Conservation (phyloP, 164 flowering plant species). For the Taxillus chinensis region DNA sequence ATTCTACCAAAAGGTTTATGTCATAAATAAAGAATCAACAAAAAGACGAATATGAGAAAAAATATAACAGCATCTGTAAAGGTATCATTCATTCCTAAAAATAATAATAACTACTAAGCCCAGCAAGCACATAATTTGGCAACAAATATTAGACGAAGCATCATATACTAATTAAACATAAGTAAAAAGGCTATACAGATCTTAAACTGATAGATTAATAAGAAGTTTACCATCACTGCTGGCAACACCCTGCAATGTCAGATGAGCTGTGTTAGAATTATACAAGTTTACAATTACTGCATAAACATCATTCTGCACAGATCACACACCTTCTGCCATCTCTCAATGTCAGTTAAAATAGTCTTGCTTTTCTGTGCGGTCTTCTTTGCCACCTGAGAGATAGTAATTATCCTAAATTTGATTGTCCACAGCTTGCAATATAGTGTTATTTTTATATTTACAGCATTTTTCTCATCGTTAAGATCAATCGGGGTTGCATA, state of each 20-base stretch:
- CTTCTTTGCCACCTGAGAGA: slow-evolving; percentile 73
- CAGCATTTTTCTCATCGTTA: not conserved
- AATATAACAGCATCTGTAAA: too few species aligned
- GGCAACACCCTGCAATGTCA: slow-evolving; percentile 80
- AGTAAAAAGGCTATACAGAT: not conserved
- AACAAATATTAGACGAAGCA: not conserved
- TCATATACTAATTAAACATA: not conserved
- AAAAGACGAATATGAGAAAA: too few species aligned
- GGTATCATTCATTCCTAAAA: too few species aligned
- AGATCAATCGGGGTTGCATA: not conserved
- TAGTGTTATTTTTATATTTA: too few species aligned
- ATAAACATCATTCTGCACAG: not conserved
- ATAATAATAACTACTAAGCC: too few species aligned
- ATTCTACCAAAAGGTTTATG: too few species aligned
- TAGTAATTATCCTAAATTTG: not conserved
- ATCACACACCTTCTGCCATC: slow-evolving; percentile 79
- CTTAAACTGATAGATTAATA: not conserved
- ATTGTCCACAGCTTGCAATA: too few species aligned
- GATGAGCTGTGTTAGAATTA: slow-evolving; percentile 6
- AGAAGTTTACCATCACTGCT: slow-evolving; percentile 74
- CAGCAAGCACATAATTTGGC: not conserved
- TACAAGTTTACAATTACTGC: not conserved
- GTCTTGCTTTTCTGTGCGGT: slow-evolving; percentile 80
- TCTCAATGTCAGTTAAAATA: slow-evolving; percentile 70
- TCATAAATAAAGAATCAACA: too few species aligned